phyloP scores from a whole-genome alignment of 2,329 filamentous ascomycete species.

The Colletotrichum salicis region DNA sequence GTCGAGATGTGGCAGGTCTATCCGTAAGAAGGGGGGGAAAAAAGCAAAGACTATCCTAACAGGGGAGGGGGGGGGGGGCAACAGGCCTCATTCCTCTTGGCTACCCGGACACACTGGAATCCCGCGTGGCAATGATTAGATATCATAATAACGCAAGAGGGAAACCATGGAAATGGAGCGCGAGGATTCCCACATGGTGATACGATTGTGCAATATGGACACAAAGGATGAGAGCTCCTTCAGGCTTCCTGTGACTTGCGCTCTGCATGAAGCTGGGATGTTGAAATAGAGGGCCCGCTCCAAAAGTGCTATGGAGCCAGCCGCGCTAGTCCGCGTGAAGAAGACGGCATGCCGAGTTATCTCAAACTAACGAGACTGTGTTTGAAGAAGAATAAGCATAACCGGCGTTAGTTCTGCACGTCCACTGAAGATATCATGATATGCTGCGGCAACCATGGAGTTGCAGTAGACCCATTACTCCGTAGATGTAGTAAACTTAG shows the following conservation, averaged over 20 bases:
- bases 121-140: background rate
- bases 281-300: conserved; percentile 9
- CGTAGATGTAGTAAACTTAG: background rate
- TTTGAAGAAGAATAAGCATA: background rate
- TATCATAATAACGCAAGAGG: background rate
- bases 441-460: background rate
- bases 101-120: background rate
- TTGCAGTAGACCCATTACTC: background rate
- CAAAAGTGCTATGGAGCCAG: background rate
- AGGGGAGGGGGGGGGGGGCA: background rate
- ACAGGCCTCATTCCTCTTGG: background rate
- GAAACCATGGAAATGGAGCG: background rate
- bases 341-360: background rate
- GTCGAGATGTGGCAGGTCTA: background rate
- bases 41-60: background rate
- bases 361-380: background rate
- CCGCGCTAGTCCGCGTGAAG: background rate
- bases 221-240: background rate
- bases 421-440: background rate
- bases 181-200: background rate
- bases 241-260: background rate
- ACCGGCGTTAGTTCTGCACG: background rate
- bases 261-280: conserved; percentile 1
- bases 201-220: background rate
- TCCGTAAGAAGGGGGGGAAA: background rate